Evolutionary conservation across 2,329 filamentous ascomycete species (phyloP).

Genomic region (Aspergillus felis): DNA sequence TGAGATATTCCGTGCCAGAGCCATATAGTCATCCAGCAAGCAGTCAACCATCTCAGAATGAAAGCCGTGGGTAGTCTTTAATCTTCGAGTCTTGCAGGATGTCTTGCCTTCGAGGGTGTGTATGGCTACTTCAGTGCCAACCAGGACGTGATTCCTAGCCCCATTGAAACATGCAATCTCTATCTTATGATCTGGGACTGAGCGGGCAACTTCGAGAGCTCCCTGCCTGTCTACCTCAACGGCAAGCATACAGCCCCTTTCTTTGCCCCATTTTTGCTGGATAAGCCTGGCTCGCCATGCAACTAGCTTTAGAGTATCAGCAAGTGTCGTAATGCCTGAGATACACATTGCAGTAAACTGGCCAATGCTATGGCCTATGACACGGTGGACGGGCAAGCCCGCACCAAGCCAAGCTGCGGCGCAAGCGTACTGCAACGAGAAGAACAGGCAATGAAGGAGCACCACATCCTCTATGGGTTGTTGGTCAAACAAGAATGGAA

Average conservation of each 20-base stretch:
- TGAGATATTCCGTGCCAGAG: constrained; percentile 21
- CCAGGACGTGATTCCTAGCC: constrained; percentile 40
- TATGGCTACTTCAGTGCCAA: constrained; percentile 34
- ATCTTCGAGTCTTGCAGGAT: constrained; percentile 29
- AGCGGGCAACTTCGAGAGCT: neutral
- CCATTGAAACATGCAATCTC: constrained; percentile 50
- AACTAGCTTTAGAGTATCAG: constrained; percentile 27
- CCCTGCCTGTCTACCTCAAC: constrained; percentile 26
- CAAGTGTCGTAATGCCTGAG: constrained; percentile 25
- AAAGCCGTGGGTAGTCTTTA: constrained; percentile 48
- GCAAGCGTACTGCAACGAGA: constrained; percentile 37
- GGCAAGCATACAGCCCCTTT: constrained; percentile 33
- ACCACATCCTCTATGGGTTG: constrained; percentile 17
- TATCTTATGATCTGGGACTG: neutral
- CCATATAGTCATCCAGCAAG: constrained; percentile 23
- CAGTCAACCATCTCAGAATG: constrained; percentile 44
- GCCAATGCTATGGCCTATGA: constrained; percentile 40
- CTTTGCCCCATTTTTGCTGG: constrained; percentile 26
- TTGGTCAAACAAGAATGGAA: constrained; percentile 26
- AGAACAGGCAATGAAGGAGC: constrained; percentile 35
- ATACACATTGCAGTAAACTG: constrained; percentile 35
- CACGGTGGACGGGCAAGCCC: constrained; percentile 27
- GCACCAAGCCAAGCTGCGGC: constrained; percentile 37
- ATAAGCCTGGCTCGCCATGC: constrained; percentile 29
- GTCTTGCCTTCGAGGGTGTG: constrained; percentile 15